phyloP scores from a whole-genome alignment of 1,139 yeast species.

The Candida buenavistaensis region DNA sequence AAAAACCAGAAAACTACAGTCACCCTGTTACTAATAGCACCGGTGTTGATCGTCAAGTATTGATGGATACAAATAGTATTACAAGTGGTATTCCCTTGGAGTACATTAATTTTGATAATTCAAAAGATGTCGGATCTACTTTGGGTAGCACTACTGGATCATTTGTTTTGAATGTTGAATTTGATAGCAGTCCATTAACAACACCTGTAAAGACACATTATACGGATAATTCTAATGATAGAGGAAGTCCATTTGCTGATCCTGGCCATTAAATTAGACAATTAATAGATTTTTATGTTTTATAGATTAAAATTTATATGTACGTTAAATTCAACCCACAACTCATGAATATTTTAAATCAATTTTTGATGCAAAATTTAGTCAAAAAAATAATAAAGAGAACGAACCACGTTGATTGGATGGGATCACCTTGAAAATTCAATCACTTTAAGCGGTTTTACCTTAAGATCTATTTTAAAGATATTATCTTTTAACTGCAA shows the following conservation, averaged over 20 bases:
- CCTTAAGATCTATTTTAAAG: no score
- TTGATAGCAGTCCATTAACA: conserved; percentile 20
- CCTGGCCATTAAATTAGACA: conserved; percentile 13
- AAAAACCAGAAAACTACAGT: background rate
- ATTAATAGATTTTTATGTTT: background rate
- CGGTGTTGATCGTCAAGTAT: conserved; percentile 15
- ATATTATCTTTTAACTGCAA: no score
- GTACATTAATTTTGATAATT: conserved; percentile 10
- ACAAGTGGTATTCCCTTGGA: conserved; percentile 8
- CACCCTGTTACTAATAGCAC: background rate
- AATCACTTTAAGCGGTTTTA: no score
- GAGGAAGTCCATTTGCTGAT: conserved; percentile 35
- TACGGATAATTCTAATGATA: conserved; percentile 15
- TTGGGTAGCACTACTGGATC: conserved; percentile 23
- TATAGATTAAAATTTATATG: no score
- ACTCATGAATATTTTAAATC: no score
- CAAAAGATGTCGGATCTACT: conserved; percentile 11
- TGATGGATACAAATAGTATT: conserved; percentile 13
- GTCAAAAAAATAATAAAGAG: no score
- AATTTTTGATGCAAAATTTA: no score
- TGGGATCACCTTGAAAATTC: no score
- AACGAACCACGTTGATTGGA: no score
- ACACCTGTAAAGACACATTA: conserved; percentile 3
- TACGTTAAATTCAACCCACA: no score
- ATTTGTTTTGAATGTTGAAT: conserved; percentile 38